These are phyloP conservation scores for Neophaeococcomyces aloes DNA, from an alignment of 2,329 filamentous ascomycete genomes.

Conservation along the genomic window DNA sequence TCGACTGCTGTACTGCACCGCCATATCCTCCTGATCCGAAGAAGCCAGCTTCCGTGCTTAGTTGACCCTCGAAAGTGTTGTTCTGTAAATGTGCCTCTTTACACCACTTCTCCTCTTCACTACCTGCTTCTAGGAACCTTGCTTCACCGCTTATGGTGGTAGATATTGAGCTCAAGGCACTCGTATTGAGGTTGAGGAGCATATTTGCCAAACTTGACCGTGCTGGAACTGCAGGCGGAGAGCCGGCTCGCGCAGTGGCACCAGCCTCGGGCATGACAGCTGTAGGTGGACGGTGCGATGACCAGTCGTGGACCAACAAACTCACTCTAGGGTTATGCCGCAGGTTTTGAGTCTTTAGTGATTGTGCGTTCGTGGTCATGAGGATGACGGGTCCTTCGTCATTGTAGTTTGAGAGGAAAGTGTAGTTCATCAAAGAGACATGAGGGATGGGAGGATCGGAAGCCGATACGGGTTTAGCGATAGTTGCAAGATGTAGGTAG, in stretches of 20 bases:
- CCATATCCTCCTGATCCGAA: conserved; percentile 28
- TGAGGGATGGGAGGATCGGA: conserved; percentile 62
- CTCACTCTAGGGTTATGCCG: conserved; percentile 76
- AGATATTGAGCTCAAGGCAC: conserved; percentile 75
- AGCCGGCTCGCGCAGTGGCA: conserved; percentile 47
- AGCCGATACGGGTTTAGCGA: conserved; percentile 26
- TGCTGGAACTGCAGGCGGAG: conserved; percentile 50
- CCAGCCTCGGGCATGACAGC: conserved; percentile 39
- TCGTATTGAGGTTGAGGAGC: conserved; percentile 82
- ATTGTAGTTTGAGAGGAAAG: conserved; percentile 59
- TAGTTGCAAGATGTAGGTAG: conserved; percentile 94
- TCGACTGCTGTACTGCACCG: conserved; percentile 23
- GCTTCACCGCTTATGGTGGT: conserved; percentile 90
- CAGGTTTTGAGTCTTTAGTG: conserved; percentile 64
- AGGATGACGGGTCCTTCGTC: conserved; percentile 66
- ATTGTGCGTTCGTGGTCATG: conserved; percentile 76
- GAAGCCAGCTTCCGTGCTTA: conserved; percentile 36
- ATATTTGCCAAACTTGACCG: conserved; percentile 70
- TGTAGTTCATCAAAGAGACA: conserved; percentile 98
- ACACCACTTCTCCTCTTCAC: conserved; percentile 76
- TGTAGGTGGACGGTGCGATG: conserved; percentile 79
- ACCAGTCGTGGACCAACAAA: conserved; percentile 95
- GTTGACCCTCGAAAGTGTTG: conserved; percentile 65
- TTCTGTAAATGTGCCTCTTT: conserved; percentile 76
- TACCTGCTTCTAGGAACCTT: conserved; percentile 58